These are phyloP conservation scores for Bathelium albidoporum DNA, from an alignment of 495 filamentous ascomycete species.

Conservation along the genomic window DNA sequence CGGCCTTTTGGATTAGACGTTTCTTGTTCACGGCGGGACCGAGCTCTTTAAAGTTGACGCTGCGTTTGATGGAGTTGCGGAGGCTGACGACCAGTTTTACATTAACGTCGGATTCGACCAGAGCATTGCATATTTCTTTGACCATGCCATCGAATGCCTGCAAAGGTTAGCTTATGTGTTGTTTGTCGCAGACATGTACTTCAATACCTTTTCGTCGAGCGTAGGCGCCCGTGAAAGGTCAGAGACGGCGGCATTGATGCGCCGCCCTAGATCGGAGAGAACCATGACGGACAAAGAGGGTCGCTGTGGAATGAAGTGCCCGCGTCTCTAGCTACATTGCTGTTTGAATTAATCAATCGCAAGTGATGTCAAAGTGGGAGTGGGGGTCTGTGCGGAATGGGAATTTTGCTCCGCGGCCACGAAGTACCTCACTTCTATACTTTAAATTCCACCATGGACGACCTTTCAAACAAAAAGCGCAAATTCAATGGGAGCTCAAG, in stretches of 20 bases:
- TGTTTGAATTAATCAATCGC: background rate
- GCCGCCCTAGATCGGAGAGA: constrained; percentile 95
- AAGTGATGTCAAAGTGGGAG: background rate
- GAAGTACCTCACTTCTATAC: no score
- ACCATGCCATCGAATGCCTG: constrained; percentile 97
- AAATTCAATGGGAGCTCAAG: no score
- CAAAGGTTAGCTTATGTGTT: constrained; percentile 4
- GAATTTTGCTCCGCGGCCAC: background rate
- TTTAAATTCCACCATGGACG: no score
- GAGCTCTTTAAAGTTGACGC: constrained; percentile 87
- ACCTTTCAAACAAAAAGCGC: no score
- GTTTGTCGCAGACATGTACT: no score
- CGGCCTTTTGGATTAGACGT: constrained; percentile 92
- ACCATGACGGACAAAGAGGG: constrained; percentile 56
- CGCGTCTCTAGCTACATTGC: no score
- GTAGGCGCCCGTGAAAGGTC: constrained; percentile 86
- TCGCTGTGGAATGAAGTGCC: background rate
- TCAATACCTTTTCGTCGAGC: constrained; percentile 81
- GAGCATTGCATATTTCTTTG: constrained; percentile 88
- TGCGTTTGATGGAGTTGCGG: constrained; percentile 81
- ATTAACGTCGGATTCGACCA: constrained; percentile 94
- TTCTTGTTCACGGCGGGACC: constrained; percentile 91
- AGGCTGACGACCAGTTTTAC: constrained; percentile 85
- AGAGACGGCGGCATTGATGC: constrained; percentile 92
- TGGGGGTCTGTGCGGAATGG: background rate